A percentile compares a stretch with the other conserved stretches of the same genome.
Conservation (phyloP, 768 basidiomycete species). For the Tricholoma terreum region DNA sequence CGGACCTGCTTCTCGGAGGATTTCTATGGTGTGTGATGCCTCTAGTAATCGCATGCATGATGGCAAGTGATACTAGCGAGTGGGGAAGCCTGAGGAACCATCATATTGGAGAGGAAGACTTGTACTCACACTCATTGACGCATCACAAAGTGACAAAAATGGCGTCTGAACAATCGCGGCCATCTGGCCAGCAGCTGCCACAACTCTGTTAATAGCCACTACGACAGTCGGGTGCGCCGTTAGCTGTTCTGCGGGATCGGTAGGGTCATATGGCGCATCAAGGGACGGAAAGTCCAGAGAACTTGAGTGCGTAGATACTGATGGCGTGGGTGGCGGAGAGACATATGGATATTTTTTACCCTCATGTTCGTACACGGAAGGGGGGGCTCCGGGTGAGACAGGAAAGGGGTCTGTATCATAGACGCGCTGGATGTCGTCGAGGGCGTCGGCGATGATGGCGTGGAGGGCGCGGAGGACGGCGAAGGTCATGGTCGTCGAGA, state of each 20-base stretch:
- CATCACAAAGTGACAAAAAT: constrained; percentile 72
- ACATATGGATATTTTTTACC: constrained; percentile 18
- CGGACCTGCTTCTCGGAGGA: constrained; percentile 63
- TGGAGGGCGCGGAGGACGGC: constrained; percentile 61
- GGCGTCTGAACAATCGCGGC: constrained; percentile 62
- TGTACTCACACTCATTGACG: constrained; percentile 59
- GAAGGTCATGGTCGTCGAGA: constrained; percentile 47
- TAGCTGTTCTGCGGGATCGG: constrained; percentile 50
- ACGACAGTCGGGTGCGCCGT: constrained; percentile 58
- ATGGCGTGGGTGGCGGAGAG: constrained; percentile 33
- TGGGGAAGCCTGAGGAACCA: neutral
- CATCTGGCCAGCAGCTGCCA: constrained; percentile 70
- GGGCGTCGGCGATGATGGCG: constrained; percentile 61
- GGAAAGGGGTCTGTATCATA: constrained; percentile 34
- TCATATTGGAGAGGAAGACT: neutral
- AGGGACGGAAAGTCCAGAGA: constrained; percentile 58
- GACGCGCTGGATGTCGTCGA: constrained; percentile 64
- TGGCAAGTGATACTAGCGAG: constrained; percentile 68
- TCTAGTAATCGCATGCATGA: constrained; percentile 73
- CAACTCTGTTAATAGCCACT: constrained; percentile 58
- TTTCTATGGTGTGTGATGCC: constrained; percentile 66
- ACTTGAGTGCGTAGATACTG: constrained; percentile 7
- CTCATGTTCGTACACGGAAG: neutral
- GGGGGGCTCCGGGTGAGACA: constrained; percentile 3
- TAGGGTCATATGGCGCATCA: constrained; percentile 43